Conservation (phyloP, 352 stramenopile species). For the Pythium insidiosum region DNA sequence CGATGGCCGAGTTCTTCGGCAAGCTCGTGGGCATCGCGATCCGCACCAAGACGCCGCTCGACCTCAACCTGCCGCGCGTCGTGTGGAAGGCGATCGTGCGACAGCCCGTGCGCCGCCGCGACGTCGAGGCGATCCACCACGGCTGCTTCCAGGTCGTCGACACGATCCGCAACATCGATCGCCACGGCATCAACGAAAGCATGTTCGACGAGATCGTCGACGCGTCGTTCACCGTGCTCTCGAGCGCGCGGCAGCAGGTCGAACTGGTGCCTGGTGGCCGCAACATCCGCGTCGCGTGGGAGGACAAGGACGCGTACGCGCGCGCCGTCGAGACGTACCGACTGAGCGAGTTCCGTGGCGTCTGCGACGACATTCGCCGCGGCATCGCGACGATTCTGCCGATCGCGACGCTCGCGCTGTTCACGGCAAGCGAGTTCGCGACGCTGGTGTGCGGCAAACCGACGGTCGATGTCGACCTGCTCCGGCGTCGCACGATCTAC, state of each 20-base stretch:
- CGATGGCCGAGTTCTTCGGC: slow-evolving; percentile 92
- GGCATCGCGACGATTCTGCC: slow-evolving; percentile 86
- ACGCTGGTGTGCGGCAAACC: slow-evolving; percentile 88
- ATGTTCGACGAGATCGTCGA: slow-evolving; percentile 91
- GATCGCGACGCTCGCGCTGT: slow-evolving; percentile 61
- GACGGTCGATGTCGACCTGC: slow-evolving; percentile 82
- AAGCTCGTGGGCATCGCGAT: slow-evolving; percentile 93
- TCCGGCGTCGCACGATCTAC: slow-evolving; percentile 86
- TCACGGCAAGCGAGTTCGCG: slow-evolving; percentile 85
- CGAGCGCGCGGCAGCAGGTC: slow-evolving; percentile 64
- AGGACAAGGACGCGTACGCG: slow-evolving; percentile 85
- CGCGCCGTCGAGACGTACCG: slow-evolving; percentile 71
- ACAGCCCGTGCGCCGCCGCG: slow-evolving; percentile 59
- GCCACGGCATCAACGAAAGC: slow-evolving; percentile 66
- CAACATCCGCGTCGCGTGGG: slow-evolving; percentile 81
- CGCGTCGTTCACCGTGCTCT: slow-evolving; percentile 84
- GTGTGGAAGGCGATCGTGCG: slow-evolving; percentile 92
- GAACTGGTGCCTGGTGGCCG: slow-evolving; percentile 79
- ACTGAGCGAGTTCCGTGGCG: slow-evolving; percentile 67
- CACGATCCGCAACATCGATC: slow-evolving; percentile 77
- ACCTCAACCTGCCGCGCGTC: slow-evolving; percentile 85
- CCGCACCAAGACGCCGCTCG: slow-evolving; percentile 89
- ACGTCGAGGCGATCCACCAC: slow-evolving; percentile 82
- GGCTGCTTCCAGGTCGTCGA: slow-evolving; percentile 86
- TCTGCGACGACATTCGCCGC: slow-evolving; percentile 63